Evolutionary conservation across 2,329 filamentous ascomycete species (phyloP), one percentile per base, ranked within the genome.

Genomic region (Trichoderma oligosporum): DNA sequence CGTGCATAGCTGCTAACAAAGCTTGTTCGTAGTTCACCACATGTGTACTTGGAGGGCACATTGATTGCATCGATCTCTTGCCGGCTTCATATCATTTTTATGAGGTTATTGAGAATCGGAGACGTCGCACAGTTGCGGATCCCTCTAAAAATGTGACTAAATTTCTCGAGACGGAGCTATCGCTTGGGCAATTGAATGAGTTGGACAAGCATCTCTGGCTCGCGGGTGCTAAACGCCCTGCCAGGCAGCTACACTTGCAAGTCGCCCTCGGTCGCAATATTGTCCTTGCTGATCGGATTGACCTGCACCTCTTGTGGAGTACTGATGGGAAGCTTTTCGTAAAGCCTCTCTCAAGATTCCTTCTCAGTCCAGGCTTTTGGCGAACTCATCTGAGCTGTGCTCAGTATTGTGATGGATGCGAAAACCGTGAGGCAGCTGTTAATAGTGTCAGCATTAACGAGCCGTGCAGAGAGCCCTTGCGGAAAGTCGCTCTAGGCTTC

Each of bases 271-370:
- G 60, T 33, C 62, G 67, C 9, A 60, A 67, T 4, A 61, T 70
- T 16, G 51, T 65, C 20, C 45, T 71, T 25, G 66, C 63, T 3
- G 68, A 71, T 58, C 61, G 60, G 18, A 66, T 71, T 57, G 69
- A 73, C 58, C 61, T 71, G 36, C 66, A 73, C 47, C 65, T 73
- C 8, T 62, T 70, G 36, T 66, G 61, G 54, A 18, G 11, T 20
- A 60, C 57, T 4, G 55, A 48, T 2, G 63, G 63, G 7, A 59
- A 64, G 18, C 65, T 71, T 9, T 71, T 69, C 49, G 36, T 73
- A 16, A 73, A 74, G 61, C 71, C 68, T 1, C 59, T 72, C 9
- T 71, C 73, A 5, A 61, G 65, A 6, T 73, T 68, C 35, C 61
- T 76, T 11, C 66, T 75, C 1, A 64, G 68, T 27, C 57, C 60